These are phyloP conservation scores for Trichophyton simii DNA, from an alignment of 2,329 filamentous ascomycete species.

Conservation along the genomic window DNA sequence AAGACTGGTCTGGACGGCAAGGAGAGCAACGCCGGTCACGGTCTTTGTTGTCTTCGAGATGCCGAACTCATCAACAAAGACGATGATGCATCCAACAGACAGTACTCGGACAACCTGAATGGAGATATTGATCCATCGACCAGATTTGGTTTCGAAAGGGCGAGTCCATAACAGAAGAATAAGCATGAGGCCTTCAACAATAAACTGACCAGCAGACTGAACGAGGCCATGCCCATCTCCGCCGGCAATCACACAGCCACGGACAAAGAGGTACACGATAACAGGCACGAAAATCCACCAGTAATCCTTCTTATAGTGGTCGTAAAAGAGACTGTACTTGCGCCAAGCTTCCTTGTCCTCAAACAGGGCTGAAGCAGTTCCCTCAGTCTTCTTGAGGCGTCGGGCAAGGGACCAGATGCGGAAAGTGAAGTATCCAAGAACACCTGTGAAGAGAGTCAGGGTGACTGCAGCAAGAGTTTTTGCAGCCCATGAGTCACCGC, in stretches of 20 bases:
- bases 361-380: conserved; percentile 61
- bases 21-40: conserved; percentile 80
- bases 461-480: conserved; percentile 73
- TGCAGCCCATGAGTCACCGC: conserved; percentile 87
- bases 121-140: conserved; percentile 84
- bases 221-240: conserved; percentile 73
- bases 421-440: conserved; percentile 73
- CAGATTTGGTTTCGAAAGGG: conserved; percentile 74
- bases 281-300: conserved; percentile 94
- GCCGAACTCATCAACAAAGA: conserved; percentile 88
- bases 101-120: conserved; percentile 83
- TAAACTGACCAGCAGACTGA: conserved; percentile 67
- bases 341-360: conserved; percentile 84
- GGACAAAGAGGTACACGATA: conserved; percentile 82
- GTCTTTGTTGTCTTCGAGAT: conserved; percentile 88
- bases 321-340: conserved; percentile 96
- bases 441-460: conserved; percentile 62
- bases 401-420: conserved; percentile 68
- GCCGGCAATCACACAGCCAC: conserved; percentile 73
- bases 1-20: conserved; percentile 76
- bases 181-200: conserved; percentile 71
- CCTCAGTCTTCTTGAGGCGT: conserved; percentile 61
- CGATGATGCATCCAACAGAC: conserved; percentile 74
- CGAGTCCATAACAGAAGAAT: conserved; percentile 67
- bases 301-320: conserved; percentile 83